Percentiles rank a stretch among this genome's conserved stretches.
Conservation (phyloP, 305 asterid species). For the Fraxinus sp. region DNA sequence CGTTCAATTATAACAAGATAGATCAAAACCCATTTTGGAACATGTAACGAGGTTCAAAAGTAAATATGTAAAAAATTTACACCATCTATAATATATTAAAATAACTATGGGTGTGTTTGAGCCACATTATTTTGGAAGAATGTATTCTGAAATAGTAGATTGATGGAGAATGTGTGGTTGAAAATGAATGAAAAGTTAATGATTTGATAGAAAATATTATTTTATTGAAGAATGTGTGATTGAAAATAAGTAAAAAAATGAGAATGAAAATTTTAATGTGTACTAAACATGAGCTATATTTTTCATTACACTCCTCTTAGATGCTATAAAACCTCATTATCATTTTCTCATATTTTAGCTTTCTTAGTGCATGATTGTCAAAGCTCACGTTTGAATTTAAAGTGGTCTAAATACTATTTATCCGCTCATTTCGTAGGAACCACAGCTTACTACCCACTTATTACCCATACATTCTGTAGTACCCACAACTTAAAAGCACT, state of each 20-base stretch:
- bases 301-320: background rate
- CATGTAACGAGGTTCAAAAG: background rate
- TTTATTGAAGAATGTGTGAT: too few species aligned
- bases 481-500: background rate
- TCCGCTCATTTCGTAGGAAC: background rate
- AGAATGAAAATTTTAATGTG: too few species aligned
- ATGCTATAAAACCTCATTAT: background rate
- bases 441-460: background rate
- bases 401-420: background rate
- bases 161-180: too few species aligned
- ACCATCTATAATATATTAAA: background rate
- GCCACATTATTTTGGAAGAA: too few species aligned
- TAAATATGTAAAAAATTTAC: background rate
- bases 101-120: background rate
- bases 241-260: too few species aligned
- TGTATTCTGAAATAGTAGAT: too few species aligned
- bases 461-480: background rate
- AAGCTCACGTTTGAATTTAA: background rate
- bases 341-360: background rate
- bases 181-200: too few species aligned
- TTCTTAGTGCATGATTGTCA: background rate
- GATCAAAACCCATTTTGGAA: background rate
- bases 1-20: conserved; percentile 3
- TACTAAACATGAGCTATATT: background rate
- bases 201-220: too few species aligned